Percentiles rank a stretch among this genome's conserved stretches.
Evolutionary conservation across 2,329 filamentous ascomycete genomes (phyloP).

Genomic region (Knufia fluminis): DNA sequence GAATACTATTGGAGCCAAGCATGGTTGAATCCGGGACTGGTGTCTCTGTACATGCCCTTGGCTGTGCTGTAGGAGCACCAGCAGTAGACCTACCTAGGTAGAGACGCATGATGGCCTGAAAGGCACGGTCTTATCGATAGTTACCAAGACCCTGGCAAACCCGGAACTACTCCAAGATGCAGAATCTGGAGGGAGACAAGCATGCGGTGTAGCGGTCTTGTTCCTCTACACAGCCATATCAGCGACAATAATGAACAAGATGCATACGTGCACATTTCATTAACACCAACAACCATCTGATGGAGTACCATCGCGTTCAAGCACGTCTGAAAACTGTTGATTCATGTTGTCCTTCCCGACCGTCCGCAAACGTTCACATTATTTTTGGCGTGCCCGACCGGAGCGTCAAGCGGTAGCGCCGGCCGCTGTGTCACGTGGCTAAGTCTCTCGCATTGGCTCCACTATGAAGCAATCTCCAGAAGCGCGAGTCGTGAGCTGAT

Average conservation of each 20-base stretch:
- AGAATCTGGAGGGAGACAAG: neutral
- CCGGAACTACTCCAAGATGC: no score
- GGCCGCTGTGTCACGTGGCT: neutral
- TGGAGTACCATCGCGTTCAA: neutral
- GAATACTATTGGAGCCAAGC: slow-evolving; percentile 6
- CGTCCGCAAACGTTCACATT: neutral
- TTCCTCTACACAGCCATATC: neutral
- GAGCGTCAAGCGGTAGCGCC: neutral
- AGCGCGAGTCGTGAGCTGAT: neutral
- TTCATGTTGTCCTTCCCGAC: neutral
- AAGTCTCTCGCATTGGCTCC: neutral
- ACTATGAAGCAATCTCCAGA: no score
- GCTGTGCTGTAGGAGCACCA: neutral
- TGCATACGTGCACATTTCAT: no score
- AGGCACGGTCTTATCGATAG: neutral
- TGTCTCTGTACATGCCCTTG: neutral
- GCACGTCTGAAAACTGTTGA: neutral
- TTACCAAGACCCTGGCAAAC: neutral
- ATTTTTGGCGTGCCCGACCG: slow-evolving; percentile 1
- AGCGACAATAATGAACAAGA: no score
- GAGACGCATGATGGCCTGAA: neutral
- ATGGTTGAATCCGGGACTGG: slow-evolving; percentile 3
- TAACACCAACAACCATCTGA: no score
- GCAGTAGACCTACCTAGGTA: neutral
- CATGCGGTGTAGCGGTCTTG: neutral